A percentile compares a stretch with the other conserved stretches of the same genome.
Conservation (phyloP, 257 asterid genomes). For the Dorcoceras hygrometricum region DNA sequence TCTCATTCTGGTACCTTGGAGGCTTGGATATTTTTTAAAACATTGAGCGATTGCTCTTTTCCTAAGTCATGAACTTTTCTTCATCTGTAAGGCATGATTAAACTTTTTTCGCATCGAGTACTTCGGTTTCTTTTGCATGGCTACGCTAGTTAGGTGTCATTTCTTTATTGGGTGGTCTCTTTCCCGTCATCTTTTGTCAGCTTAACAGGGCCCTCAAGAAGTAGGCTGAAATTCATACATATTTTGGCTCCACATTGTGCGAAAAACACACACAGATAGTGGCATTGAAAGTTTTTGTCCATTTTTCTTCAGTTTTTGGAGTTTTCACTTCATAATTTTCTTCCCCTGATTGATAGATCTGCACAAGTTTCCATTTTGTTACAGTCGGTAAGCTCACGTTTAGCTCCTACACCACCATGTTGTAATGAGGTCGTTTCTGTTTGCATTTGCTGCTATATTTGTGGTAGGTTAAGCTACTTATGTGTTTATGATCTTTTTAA, state of each 20-base stretch:
- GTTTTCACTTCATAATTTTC: conserved; percentile 32
- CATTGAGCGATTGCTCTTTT: conserved; percentile 20
- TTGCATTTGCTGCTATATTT: not conserved
- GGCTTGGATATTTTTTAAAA: conserved; percentile 1
- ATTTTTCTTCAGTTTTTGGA: conserved; percentile 31
- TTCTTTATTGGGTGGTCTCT: conserved; percentile 29
- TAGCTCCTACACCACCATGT: not conserved
- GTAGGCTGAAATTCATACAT: conserved; percentile 35
- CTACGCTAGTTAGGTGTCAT: conserved; percentile 34
- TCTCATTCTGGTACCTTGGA: conserved; percentile 5
- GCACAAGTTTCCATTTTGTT: conserved; percentile 27
- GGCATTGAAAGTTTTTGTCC: conserved; percentile 24
- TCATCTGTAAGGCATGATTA: conserved; percentile 17
- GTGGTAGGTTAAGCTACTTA: not conserved
- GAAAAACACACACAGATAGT: conserved; percentile 31
- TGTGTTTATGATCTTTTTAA: too few species aligned
- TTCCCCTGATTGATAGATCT: conserved; percentile 40
- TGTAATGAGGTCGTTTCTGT: not conserved
- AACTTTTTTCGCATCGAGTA: conserved; percentile 19
- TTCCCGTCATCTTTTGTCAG: conserved; percentile 26
- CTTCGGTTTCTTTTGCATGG: conserved; percentile 42
- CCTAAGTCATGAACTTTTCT: conserved; percentile 15
- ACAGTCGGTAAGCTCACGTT: conserved; percentile 16
- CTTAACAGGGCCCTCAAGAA: conserved; percentile 49
- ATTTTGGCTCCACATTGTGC: conserved; percentile 40